phyloP scores from a whole-genome alignment of 1,284 basidiomycete genomes.

The Heterobasidion irregulare region DNA sequence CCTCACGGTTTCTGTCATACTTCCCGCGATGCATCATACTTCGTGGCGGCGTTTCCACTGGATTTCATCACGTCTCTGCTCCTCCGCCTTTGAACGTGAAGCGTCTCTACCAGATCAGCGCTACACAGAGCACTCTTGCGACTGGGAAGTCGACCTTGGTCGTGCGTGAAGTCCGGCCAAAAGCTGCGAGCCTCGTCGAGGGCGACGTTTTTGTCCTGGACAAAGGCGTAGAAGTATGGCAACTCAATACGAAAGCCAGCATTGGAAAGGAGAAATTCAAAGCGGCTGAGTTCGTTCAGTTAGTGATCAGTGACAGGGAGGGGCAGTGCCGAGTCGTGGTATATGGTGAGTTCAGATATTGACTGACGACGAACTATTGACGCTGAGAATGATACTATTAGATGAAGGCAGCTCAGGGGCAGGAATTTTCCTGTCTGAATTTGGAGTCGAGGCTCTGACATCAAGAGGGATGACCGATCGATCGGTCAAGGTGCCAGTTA shows the following conservation, averaged over 20 bases:
- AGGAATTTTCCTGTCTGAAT: conserved; percentile 37
- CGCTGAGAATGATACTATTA: conserved; percentile 11
- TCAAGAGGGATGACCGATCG: conserved; percentile 1
- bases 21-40: conserved; percentile 45
- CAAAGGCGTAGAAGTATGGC: conserved; percentile 40
- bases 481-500: conserved; percentile 11
- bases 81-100: conserved; percentile 33
- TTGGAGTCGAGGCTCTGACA: conserved; percentile 21
- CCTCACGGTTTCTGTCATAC: conserved; percentile 48
- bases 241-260: conserved; percentile 46
- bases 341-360: conserved; percentile 31
- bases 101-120: conserved; percentile 39
- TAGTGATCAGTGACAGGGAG: conserved; percentile 33
- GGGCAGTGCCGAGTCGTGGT: conserved; percentile 37
- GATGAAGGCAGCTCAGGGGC: conserved; percentile 43
- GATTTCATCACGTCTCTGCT: conserved; percentile 50
- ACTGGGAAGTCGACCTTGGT: conserved; percentile 25
- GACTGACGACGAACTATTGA: not conserved
- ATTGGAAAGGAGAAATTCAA: conserved; percentile 48
- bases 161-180: conserved; percentile 38
- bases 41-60: conserved; percentile 48
- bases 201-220: conserved; percentile 55
- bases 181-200: conserved; percentile 35
- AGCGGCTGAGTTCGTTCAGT: conserved; percentile 49
- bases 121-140: not conserved